phyloP scores from a whole-genome alignment of 2,329 filamentous ascomycete genomes.

The Aspergillus fructus region DNA sequence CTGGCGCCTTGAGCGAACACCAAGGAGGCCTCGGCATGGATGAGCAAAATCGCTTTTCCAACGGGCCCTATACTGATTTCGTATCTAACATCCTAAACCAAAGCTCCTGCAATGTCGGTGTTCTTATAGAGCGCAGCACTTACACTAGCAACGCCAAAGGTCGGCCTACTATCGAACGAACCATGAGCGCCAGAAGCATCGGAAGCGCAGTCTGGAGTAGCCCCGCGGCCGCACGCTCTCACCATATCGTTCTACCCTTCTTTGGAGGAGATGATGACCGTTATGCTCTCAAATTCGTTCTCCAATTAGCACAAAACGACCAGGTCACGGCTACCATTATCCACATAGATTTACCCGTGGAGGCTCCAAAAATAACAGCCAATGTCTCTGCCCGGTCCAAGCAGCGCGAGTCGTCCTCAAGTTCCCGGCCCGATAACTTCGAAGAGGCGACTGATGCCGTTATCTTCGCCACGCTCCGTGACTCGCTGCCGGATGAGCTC shows the following conservation, averaged over 20 bases:
- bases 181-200: conserved; percentile 59
- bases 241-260: conserved; percentile 85
- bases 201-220: conserved; percentile 59
- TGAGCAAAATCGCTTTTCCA: conserved; percentile 57
- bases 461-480: conserved; percentile 59
- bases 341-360: conserved; percentile 49
- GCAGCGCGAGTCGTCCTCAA: not conserved
- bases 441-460: conserved; percentile 47
- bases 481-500: conserved; percentile 55
- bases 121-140: conserved; percentile 75
- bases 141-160: conserved; percentile 33
- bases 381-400: not conserved
- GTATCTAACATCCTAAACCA: conserved; percentile 66
- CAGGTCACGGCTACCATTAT: conserved; percentile 76
- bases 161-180: conserved; percentile 38
- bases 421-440: too few relatives aligned
- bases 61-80: conserved; percentile 68
- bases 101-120: conserved; percentile 66
- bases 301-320: conserved; percentile 79
- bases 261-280: conserved; percentile 82
- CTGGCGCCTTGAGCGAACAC: conserved; percentile 71
- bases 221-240: conserved; percentile 55
- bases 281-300: conserved; percentile 73
- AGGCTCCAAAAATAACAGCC: not conserved
- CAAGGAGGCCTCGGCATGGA: conserved; percentile 51